Evolutionary conservation across 2,329 filamentous ascomycete genomes (phyloP), one percentile per base, ranked within the genome.

Genomic region (Xylariaceae sp.): DNA sequence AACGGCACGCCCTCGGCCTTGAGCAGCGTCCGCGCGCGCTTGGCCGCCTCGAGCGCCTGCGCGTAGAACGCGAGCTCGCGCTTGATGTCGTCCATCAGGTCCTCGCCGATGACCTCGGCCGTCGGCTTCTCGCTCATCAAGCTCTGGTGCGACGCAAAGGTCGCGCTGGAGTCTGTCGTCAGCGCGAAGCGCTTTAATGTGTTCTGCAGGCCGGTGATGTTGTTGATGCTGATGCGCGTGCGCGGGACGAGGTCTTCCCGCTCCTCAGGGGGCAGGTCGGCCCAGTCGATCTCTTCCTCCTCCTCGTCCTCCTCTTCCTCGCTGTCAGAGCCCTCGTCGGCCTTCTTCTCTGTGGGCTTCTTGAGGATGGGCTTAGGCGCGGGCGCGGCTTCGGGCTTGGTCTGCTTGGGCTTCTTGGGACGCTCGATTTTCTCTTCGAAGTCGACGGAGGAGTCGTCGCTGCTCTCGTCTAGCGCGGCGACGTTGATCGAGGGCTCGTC

Each of bases 31-130:
- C 93, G 88, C 2, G 85, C 94, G 61, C 84, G 78, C 65, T 87
- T 84, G 3, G 88, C 91, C 1, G 91, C 91, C 42, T 89, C 86
- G 45, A 96, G 84, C 52, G 88, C 89, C 77, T 97, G 92, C 68
- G 88, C 87, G 81, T 96, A 95, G 78, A 99, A 96, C 53, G 91
- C 89, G 42, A 96, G 81, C 77, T 99, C 94, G 64, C 94, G 90
- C 75, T 88, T 88, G 59, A 97, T 82, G 74, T 99, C 94, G 72
- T 99, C 93, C 66, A 93, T 88, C 62, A 94, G 84, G 71, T 97
- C 92, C 59, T 84, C 79, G 47, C 85, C 81, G 68, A 97, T 91
- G 44, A 84, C 81, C 53, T 77, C 76, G 54, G 79, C 78, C 34
- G 90, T 88, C 2, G 86, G 83, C 67, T 83, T 82, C 57, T 81